Evolutionary conservation across 495 filamentous ascomycete species (phyloP).

Genomic region (Hapsidospora chrysogenum): DNA sequence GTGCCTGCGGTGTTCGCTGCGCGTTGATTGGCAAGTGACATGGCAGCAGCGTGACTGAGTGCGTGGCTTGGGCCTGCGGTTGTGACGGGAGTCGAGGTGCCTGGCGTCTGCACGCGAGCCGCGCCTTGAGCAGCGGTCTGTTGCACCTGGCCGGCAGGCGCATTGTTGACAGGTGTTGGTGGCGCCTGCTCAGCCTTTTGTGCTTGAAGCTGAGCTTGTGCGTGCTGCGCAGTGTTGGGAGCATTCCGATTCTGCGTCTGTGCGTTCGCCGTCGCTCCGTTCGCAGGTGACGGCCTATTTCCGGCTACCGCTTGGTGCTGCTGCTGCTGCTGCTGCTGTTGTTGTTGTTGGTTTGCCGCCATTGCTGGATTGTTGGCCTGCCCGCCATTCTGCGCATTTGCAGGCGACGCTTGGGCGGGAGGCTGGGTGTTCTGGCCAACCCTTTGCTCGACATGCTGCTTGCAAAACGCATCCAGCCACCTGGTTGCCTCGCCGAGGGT

Average conservation of each 20-base stretch:
- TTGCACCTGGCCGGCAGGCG: constrained; percentile 17
- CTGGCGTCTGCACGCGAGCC: constrained; percentile 26
- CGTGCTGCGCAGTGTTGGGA: constrained; percentile 8
- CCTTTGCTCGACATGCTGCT: no score
- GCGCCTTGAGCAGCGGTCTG: constrained; percentile 8
- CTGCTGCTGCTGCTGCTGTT: constrained; percentile 5
- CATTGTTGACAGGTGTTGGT: constrained; percentile 27
- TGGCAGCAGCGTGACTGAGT: constrained; percentile 28
- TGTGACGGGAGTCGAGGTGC: constrained; percentile 25
- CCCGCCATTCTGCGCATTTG: no score
- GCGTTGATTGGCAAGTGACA: constrained; percentile 24
- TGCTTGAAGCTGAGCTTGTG: constrained; percentile 15
- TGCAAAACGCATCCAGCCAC: no score
- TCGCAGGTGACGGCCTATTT: background rate
- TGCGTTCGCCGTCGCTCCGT: background rate
- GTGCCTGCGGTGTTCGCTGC: constrained; percentile 24
- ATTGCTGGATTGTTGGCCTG: no score
- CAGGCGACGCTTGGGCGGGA: no score
- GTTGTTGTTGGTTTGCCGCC: constrained; percentile 9
- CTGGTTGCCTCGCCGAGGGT: no score
- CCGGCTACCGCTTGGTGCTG: background rate
- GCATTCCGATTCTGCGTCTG: background rate
- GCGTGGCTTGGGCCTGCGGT: constrained; percentile 22
- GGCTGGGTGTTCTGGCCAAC: no score
- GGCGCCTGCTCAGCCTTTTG: constrained; percentile 10